Percentiles rank a stretch among this genome's conserved stretches.
Evolutionary conservation across 805 yeast species (phyloP).

Genomic region (Myxozyma udenii): DNA sequence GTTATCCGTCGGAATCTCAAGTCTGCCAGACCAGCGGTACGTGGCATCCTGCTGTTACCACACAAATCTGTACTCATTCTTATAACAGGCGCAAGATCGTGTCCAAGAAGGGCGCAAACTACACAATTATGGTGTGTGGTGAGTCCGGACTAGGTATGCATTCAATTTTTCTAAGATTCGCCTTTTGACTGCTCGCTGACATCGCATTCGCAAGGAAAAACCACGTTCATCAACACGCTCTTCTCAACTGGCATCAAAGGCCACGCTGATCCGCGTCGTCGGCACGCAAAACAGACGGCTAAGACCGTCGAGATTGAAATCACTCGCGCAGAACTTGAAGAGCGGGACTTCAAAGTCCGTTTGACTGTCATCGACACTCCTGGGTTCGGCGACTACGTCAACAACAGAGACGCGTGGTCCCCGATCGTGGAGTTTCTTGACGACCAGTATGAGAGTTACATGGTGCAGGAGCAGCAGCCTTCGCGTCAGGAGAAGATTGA

Average conservation of each 20-base stretch:
- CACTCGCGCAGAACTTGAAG: constrained; percentile 53
- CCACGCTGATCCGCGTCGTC: constrained; percentile 42
- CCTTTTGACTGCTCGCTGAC: not conserved
- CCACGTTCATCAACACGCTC: constrained; percentile 76
- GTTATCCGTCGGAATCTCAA: constrained; percentile 29
- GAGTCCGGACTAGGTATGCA: constrained; percentile 73
- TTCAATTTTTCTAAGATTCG: not conserved
- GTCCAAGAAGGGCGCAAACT: constrained; percentile 57
- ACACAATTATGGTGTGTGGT: constrained; percentile 83
- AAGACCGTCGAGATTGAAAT: constrained; percentile 43
- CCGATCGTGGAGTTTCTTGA: constrained; percentile 73
- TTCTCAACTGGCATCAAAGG: constrained; percentile 53
- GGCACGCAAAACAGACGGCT: constrained; percentile 42
- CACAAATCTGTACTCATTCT: not conserved
- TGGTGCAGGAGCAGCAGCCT: constrained; percentile 78
- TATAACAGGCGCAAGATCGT: constrained; percentile 40
- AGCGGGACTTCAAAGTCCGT: constrained; percentile 56
- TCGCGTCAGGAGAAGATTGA: constrained; percentile 54
- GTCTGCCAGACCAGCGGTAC: constrained; percentile 36
- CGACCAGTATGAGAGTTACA: constrained; percentile 65
- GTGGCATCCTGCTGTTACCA: constrained; percentile 2
- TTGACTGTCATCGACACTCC: constrained; percentile 70
- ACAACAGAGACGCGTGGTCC: constrained; percentile 64
- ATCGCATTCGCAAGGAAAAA: constrained; percentile 49
- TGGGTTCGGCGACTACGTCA: constrained; percentile 68